Evolutionary conservation across 2,329 filamentous ascomycete species (phyloP), one percentile per base, ranked within the genome.

Genomic region (Sclerotinia borealis): DNA sequence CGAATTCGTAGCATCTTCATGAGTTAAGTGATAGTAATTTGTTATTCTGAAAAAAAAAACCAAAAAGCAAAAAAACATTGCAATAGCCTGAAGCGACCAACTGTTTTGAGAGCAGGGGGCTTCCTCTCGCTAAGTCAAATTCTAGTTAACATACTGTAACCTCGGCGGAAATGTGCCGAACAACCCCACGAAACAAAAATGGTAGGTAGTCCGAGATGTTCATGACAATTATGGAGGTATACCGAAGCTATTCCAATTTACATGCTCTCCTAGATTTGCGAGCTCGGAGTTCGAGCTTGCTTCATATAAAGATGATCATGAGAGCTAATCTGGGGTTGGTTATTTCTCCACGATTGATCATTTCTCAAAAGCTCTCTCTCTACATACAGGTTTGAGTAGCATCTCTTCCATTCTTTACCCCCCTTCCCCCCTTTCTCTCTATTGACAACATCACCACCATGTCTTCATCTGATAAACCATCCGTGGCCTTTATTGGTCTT

Each of bases 401-500:
- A 11, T 34, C 45, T 34, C 13, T 19, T 45, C 27, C 17, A 34
- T 45, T 45, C 11, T 34, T 43, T 11, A 19, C 11, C 13, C 25
- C 19, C 31, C 11, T 25, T 17, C 13, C 25, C 19, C 31, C 7
- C 19, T 0, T 19, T 56, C 22, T 31, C 4, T 45, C 39, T 34
- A 19, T 34, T 19, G 4, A 34, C 39, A 39, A 45, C 19, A 45
- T 25, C 22, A 34, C 34, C 29, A 50, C 19, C n/a, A 61, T 61
- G 59, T 37, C 59, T 55, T 41, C 48, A 55, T n/a, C 29, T 17
- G 49, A 55, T 5, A 27, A 54, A 29, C 37, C 49, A 52, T 66
- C 0, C 9, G 39, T 59, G 37, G 68, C 68, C 51, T 71, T 70
- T 54, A 63, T 70, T 2, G 89, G 89, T 79, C 86, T 92, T 3